Evolutionary conservation across 371 early-diverging fungal species (phyloP), one percentile per base, ranked within the genome.

Genomic region (Phascolomyces articulosus): DNA sequence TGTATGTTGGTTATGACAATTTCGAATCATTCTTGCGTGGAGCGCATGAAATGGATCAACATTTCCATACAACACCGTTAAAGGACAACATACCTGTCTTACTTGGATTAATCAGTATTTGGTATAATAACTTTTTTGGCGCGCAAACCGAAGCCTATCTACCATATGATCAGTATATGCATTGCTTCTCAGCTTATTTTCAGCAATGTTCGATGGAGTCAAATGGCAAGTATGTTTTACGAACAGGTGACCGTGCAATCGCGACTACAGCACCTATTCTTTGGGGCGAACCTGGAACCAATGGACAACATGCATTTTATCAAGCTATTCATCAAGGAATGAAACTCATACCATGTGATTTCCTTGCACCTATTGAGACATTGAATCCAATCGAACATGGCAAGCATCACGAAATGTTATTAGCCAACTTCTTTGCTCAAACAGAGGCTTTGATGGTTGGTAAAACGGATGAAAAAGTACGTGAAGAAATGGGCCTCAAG

Each of bases 151-250:
- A 96, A 66, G 98, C 97, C 49, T 91, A 99, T 63, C 86, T 99
- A 23, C 96, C 99, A 26, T 99, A 99, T 80, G 99, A 99, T 80
- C 96, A 98, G 80, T 98, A 99, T 80, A 83, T 99, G 82, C 90
- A 91, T 74, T 89, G 97, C 54, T 97, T 99, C 82, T 85, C 98
- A 38, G 95, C 96, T 40, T 99, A 99, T 83, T 93, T 99, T 87
- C 99, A 99, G 83, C 98, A 96, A 74, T 98, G 98, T 63, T 98
- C 99, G 76, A 99, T 99, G 99, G 99, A 99, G 78, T 97, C 96
- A 38, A 99, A 99, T 77, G 99, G 99, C 74, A 99, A 99, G 83
- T 93, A 91, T 65, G 87, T 92, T 55, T 92, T 93, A 61, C 92
- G 95, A 40, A 84, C 88, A 59, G 93, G 93, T 64, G 82, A 84